Percentiles rank a stretch among this genome's conserved stretches.
Conservation (phyloP, 1,284 basidiomycete species). For the Kalmanozyma brasiliensis region DNA sequence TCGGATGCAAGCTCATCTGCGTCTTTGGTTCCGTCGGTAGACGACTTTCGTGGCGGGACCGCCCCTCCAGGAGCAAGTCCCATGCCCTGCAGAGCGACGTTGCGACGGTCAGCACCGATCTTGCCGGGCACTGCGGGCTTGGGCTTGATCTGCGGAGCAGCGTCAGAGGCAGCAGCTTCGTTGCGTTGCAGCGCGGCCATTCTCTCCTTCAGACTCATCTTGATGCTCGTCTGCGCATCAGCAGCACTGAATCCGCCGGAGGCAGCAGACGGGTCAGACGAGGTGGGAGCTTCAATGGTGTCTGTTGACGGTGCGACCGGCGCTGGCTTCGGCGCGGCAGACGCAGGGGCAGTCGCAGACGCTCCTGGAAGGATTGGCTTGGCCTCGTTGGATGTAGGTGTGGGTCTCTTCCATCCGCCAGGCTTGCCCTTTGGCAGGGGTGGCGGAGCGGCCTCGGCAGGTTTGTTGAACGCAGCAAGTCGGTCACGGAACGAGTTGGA, state of each 20-base stretch:
- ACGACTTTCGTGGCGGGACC: slow-evolving; percentile 20
- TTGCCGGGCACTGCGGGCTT: slow-evolving; percentile 44
- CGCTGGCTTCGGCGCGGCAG: slow-evolving; percentile 18
- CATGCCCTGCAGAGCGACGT: slow-evolving; percentile 51
- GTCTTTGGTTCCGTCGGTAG: slow-evolving; percentile 10
- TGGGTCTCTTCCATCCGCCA: slow-evolving; percentile 63
- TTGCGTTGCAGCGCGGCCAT: slow-evolving; percentile 66
- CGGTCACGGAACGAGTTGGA: slow-evolving; percentile 63
- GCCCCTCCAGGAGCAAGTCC: slow-evolving; percentile 37
- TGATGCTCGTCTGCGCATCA: slow-evolving; percentile 65
- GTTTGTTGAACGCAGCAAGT: slow-evolving; percentile 67
- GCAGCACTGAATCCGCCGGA: slow-evolving; percentile 56
- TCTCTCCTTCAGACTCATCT: slow-evolving; percentile 66
- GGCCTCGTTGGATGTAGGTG: slow-evolving; percentile 39
- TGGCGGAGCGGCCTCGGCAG: slow-evolving; percentile 52
- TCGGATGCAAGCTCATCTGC: slow-evolving; percentile 5
- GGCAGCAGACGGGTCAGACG: slow-evolving; percentile 15
- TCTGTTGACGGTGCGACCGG: slow-evolving; percentile 6
- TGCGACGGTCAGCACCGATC: slow-evolving; percentile 43
- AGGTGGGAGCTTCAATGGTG: slow-evolving; percentile 12
- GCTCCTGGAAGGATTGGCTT: slow-evolving; percentile 57
- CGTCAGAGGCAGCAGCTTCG: slow-evolving; percentile 34
- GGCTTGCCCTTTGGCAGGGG: slow-evolving; percentile 61
- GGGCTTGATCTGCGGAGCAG: slow-evolving; percentile 39
- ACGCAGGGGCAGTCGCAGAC: slow-evolving; percentile 18